Evolutionary conservation across 257 asterid species (phyloP).

Genomic region (Eucommia ulmoides): DNA sequence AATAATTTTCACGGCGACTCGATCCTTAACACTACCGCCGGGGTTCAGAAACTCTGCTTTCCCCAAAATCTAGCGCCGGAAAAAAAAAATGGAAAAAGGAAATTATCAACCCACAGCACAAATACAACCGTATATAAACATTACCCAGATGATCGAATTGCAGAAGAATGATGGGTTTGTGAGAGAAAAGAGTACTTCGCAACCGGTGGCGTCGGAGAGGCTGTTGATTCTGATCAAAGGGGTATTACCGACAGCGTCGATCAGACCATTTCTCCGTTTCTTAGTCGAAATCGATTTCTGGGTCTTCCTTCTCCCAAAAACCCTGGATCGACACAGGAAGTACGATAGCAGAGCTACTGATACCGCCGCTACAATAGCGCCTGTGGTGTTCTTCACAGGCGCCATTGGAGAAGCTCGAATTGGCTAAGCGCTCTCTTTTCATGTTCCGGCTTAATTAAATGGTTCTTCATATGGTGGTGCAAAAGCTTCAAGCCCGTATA

Average conservation of each 20-base stretch:
- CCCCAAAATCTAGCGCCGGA: conserved; percentile 53
- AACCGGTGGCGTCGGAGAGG: conserved; percentile 88
- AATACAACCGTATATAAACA: too few species aligned
- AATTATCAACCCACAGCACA: too few species aligned
- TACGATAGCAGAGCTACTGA: conserved; percentile 47
- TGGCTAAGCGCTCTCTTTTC: too few species aligned
- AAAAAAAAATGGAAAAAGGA: too few species aligned
- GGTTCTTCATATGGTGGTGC: too few species aligned
- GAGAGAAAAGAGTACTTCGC: conserved; percentile 35
- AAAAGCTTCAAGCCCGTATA: too few species aligned
- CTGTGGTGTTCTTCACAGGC: conserved; percentile 37
- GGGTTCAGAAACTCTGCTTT: conserved; percentile 96
- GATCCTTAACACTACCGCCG: conserved; percentile 94
- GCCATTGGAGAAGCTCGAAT: conserved; percentile 19
- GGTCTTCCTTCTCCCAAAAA: conserved; percentile 15
- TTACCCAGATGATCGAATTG: too few species aligned
- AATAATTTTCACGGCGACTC: conserved; percentile 83
- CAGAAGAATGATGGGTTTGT: too few species aligned
- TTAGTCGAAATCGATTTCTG: conserved; percentile 6
- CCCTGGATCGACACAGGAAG: conserved; percentile 27
- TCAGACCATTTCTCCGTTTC: conserved; percentile 47
- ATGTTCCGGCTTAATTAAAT: too few species aligned
- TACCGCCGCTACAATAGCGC: conserved; percentile 40
- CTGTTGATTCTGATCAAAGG: conserved; percentile 84
- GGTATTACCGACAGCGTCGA: conserved; percentile 88